Percentiles rank a stretch among this genome's conserved stretches.
These are phyloP conservation scores for Maudiozyma pseudohumilis DNA, from an alignment of 805 yeast genomes.

Conservation along the genomic window DNA sequence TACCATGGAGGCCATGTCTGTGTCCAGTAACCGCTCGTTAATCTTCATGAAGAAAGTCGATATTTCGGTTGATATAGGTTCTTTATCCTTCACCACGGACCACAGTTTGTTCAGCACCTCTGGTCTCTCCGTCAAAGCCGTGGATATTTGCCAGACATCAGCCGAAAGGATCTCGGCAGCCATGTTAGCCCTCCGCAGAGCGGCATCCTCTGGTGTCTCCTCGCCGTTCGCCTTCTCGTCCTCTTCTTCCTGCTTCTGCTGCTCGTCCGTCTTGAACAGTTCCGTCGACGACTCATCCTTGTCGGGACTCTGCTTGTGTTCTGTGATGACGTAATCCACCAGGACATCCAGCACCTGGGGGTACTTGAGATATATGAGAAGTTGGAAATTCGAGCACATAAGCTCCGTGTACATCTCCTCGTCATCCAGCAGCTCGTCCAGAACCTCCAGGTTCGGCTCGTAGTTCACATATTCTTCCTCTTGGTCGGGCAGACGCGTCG, in stretches of 20 bases:
- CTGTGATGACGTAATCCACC: conserved; percentile 49
- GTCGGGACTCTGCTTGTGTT: conserved; percentile 5
- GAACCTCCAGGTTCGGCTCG: conserved; percentile 33
- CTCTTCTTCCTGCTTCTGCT: conserved; percentile 10
- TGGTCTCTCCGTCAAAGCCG: conserved; percentile 71
- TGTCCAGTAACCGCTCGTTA: conserved; percentile 80
- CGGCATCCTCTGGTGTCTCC: conserved; percentile 32
- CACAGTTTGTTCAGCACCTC: conserved; percentile 62
- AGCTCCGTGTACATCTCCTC: conserved; percentile 67
- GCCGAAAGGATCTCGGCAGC: conserved; percentile 86
- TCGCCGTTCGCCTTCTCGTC: conserved; percentile 26
- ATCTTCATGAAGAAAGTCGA: conserved; percentile 88
- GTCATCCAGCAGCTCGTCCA: conserved; percentile 61
- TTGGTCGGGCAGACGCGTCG: conserved; percentile 24
- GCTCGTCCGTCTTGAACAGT: conserved; percentile 7
- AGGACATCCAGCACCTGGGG: conserved; percentile 63
- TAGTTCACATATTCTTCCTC: conserved; percentile 30
- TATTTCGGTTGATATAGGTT: conserved; percentile 60
- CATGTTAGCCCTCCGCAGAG: conserved; percentile 44
- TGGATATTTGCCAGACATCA: conserved; percentile 90
- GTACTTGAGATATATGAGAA: conserved; percentile 70
- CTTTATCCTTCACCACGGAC: conserved; percentile 61
- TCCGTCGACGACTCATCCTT: conserved; percentile 7
- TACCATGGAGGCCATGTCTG: conserved; percentile 73
- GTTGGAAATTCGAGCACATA: conserved; percentile 58